Evolutionary conservation across 495 filamentous ascomycete species (phyloP).

Genomic region (Penicillium soppii): DNA sequence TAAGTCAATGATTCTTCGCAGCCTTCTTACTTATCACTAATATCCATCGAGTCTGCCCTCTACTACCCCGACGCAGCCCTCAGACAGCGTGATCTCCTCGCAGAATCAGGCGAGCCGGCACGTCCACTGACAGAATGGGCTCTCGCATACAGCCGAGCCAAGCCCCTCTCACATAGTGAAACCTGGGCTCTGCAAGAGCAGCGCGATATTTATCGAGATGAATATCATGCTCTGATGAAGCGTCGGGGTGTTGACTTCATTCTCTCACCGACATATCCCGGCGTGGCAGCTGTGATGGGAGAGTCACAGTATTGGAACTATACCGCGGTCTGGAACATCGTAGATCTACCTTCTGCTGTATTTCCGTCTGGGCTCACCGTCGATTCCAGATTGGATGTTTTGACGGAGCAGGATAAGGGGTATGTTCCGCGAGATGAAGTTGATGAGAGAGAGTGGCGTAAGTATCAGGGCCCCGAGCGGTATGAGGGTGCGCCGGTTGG

Average conservation of each 20-base stretch:
- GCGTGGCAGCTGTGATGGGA: constrained; percentile 58
- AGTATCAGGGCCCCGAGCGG: constrained; percentile 31
- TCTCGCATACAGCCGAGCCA: constrained; percentile 51
- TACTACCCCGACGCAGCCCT: constrained; percentile 57
- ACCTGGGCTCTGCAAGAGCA: constrained; percentile 43
- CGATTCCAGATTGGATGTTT: constrained; percentile 35
- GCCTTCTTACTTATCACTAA: background rate
- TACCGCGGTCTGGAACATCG: constrained; percentile 70
- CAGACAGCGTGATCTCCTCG: constrained; percentile 44
- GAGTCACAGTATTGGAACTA: constrained; percentile 69
- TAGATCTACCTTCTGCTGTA: constrained; percentile 62
- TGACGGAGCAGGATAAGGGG: constrained; percentile 22
- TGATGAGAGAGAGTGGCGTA: constrained; percentile 41
- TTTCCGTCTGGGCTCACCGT: constrained; percentile 54
- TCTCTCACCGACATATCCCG: constrained; percentile 60
- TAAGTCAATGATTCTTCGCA: constrained; percentile 14
- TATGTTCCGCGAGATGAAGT: constrained; percentile 30
- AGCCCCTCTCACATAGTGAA: constrained; percentile 38
- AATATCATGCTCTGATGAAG: constrained; percentile 62
- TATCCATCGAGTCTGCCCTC: constrained; percentile 34
- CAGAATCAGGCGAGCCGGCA: constrained; percentile 53
- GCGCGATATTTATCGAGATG: constrained; percentile 57
- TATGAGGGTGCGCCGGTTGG: constrained; percentile 48
- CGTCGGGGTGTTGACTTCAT: constrained; percentile 65
- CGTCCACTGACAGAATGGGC: constrained; percentile 58